Percentiles rank a stretch among this genome's conserved stretches.
These are phyloP conservation scores for Asterophora lycoperdoides DNA, from an alignment of 768 basidiomycete species.

Conservation along the genomic window DNA sequence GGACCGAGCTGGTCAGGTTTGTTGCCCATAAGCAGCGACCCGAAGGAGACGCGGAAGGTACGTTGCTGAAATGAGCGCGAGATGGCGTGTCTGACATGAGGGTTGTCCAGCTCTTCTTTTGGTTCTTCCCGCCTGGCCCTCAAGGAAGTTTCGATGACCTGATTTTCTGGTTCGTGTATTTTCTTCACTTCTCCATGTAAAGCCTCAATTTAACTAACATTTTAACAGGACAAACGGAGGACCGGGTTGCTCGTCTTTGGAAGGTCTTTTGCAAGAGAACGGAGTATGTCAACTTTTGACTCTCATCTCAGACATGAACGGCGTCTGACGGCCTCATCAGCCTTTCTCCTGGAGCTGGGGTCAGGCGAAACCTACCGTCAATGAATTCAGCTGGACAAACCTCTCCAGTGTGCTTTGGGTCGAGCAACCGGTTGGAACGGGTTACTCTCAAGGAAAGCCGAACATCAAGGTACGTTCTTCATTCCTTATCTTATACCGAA, in stretches of 20 bases:
- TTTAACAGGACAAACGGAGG: slow-evolving; percentile 69
- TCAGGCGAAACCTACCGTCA: slow-evolving; percentile 57
- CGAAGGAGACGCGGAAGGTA: slow-evolving; percentile 64
- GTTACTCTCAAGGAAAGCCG: slow-evolving; percentile 68
- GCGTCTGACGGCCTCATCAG: slow-evolving; percentile 27
- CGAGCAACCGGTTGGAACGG: slow-evolving; percentile 79
- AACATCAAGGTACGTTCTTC: slow-evolving; percentile 46
- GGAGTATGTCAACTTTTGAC: slow-evolving; percentile 38
- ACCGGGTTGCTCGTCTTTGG: slow-evolving; percentile 71
- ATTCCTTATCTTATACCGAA: background rate
- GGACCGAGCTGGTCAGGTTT: slow-evolving; percentile 76
- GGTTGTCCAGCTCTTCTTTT: slow-evolving; percentile 82
- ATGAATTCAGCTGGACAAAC: slow-evolving; percentile 76
- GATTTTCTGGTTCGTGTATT: slow-evolving; percentile 57
- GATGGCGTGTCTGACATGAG: background rate
- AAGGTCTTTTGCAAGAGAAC: slow-evolving; percentile 71
- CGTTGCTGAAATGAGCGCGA: background rate
- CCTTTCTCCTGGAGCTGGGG: slow-evolving; percentile 66
- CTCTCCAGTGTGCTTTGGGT: slow-evolving; percentile 71
- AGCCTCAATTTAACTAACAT: slow-evolving; percentile 2
- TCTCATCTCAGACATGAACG: background rate
- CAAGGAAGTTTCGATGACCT: slow-evolving; percentile 67
- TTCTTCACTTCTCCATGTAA: background rate
- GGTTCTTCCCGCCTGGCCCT: slow-evolving; percentile 80
- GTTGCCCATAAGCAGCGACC: slow-evolving; percentile 57